These are phyloP conservation scores for Aspergillus sp. DNA, from an alignment of 2,329 filamentous ascomycete genomes.

Conservation along the genomic window DNA sequence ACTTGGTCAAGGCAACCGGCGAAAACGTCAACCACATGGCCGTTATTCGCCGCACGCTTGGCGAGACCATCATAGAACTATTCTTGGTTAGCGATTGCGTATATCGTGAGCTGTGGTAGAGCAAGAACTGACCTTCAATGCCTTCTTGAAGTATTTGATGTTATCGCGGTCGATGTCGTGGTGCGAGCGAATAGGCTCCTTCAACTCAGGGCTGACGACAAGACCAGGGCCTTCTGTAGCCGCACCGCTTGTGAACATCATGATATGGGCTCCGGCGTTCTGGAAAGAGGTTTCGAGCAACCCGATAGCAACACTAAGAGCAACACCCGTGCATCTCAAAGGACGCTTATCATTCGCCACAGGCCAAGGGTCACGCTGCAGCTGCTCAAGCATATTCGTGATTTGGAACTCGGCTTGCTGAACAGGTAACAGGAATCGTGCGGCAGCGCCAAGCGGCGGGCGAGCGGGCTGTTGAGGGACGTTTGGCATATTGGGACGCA, in stretches of 20 bases:
- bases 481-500: constrained; percentile 71
- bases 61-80: constrained; percentile 93
- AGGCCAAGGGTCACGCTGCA: constrained; percentile 97
- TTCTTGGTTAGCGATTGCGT: constrained; percentile 19
- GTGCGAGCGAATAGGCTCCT: constrained; percentile 95
- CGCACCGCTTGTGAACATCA: constrained; percentile 94
- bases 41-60: constrained; percentile 92
- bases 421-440: constrained; percentile 89
- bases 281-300: constrained; percentile 93
- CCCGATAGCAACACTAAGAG: constrained; percentile 91
- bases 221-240: constrained; percentile 95
- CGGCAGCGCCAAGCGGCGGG: constrained; percentile 73
- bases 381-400: constrained; percentile 89
- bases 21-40: constrained; percentile 96
- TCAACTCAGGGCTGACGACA: constrained; percentile 92
- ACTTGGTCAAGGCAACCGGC: constrained; percentile 97
- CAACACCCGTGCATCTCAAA: constrained; percentile 90
- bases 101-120: not conserved
- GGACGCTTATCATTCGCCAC: constrained; percentile 90
- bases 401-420: constrained; percentile 96
- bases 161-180: constrained; percentile 99
- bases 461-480: constrained; percentile 73
- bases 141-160: constrained; percentile 99
- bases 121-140: constrained; percentile 69
- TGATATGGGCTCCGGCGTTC: constrained; percentile 90